phyloP scores from a whole-genome alignment of 441 rosid species.

The Erysimum pusillum region DNA sequence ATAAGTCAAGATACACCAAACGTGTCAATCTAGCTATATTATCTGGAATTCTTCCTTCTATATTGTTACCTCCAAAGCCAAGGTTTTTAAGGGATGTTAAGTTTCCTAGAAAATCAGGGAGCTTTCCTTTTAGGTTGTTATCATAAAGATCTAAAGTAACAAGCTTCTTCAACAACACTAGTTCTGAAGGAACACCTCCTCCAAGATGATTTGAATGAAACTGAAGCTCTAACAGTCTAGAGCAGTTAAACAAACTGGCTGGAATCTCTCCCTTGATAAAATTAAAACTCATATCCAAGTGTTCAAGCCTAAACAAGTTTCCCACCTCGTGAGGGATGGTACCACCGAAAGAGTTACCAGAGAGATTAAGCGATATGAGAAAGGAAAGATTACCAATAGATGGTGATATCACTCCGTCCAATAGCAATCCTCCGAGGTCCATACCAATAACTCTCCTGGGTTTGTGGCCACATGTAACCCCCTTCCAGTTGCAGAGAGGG shows the following conservation, averaged over 20 bases:
- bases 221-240: background rate
- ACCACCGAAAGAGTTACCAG: background rate
- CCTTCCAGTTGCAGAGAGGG: conserved; percentile 7
- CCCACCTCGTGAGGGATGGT: background rate
- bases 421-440: background rate
- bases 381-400: conserved; percentile 29
- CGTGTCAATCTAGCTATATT: background rate
- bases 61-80: background rate
- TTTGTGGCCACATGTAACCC: conserved; percentile 12
- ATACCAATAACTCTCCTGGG: conserved; percentile 11
- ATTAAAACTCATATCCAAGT: background rate
- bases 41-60: background rate
- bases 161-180: conserved; percentile 17
- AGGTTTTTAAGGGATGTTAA: background rate
- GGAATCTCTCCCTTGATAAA: background rate
- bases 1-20: background rate
- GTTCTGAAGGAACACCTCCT: background rate
- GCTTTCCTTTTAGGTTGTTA: background rate
- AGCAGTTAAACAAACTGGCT: background rate
- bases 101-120: conserved; percentile 12
- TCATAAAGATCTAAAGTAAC: background rate
- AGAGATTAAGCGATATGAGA: background rate
- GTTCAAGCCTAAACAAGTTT: conserved; percentile 7
- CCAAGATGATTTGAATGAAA: background rate
- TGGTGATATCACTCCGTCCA: conserved; percentile 18